Evolutionary conservation across 306 rosid species (phyloP).

Genomic region (Acacia crassicarpa): DNA sequence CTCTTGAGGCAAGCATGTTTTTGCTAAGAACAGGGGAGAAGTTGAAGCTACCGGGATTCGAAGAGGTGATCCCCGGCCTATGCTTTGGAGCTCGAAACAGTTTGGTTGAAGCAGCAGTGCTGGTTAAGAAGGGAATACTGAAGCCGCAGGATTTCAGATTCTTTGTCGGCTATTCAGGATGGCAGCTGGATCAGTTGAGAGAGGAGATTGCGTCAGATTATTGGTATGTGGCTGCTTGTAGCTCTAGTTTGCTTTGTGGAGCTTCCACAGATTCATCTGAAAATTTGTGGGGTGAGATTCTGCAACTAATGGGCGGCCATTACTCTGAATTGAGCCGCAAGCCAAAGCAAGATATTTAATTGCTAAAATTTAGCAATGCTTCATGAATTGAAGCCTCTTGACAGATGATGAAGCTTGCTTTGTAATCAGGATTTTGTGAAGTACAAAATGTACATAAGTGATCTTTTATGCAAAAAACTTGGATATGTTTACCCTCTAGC

Average conservation of each 20-base stretch:
- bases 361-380: not conserved
- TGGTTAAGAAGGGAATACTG: slow-evolving; percentile 83
- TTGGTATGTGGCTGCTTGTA: slow-evolving; percentile 97
- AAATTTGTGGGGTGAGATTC: slow-evolving; percentile 85
- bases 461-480: not conserved
- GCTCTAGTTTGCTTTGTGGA: slow-evolving; percentile 74
- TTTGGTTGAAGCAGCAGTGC: slow-evolving; percentile 81
- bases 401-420: slow-evolving; percentile 13
- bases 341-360: slow-evolving; percentile 90
- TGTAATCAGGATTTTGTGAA: slow-evolving; percentile 35
- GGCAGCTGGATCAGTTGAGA: slow-evolving; percentile 92
- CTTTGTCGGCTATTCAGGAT: slow-evolving; percentile 98
- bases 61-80: slow-evolving; percentile 89
- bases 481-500: not conserved
- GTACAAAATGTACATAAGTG: slow-evolving; percentile 32
- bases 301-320: slow-evolving; percentile 94
- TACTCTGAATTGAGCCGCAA: slow-evolving; percentile 94
- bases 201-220: slow-evolving; percentile 92
- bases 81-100: slow-evolving; percentile 90
- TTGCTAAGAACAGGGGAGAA: slow-evolving; percentile 69
- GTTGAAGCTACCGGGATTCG: slow-evolving; percentile 67
- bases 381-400: not conserved
- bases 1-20: slow-evolving; percentile 95
- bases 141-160: slow-evolving; percentile 87
- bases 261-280: slow-evolving; percentile 66